Evolutionary conservation across 2,329 filamentous ascomycete genomes (phyloP), one percentile per base, ranked within the genome.

Genomic region (Beauveria caledonica): DNA sequence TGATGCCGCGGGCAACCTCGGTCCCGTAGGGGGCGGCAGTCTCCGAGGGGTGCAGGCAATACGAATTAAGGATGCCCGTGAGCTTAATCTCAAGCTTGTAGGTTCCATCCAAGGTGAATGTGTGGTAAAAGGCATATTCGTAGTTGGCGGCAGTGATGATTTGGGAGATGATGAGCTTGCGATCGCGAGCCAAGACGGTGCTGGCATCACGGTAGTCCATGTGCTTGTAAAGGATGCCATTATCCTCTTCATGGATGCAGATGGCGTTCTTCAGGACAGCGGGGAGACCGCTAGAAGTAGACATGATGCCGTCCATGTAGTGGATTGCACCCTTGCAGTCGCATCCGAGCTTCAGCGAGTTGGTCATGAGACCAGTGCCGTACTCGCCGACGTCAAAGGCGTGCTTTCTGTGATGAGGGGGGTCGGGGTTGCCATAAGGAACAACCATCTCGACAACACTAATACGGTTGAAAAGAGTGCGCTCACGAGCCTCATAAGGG

Each of bases 321-420:
- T 90, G 86, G 66, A 91, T 90, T 0, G 84, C 84, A 9, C 86
- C 86, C 70, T 89, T 88, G 78, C 86, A 89, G 69, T 87, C 84
- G 65, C 85, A 87, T 19, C 85, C 85, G 2, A 88, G 76, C 25
- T 77, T 76, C 7, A 89, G 77, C 57, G 87, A 87, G 71, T 89
- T 89, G 39, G 85, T 83, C 64, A 81, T 85, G 63, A 83, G 78
- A 2, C 86, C 86, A 7, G 81, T 81, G 10, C 86, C 86, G 27
- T 82, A 84, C 63, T 88, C 85, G 3, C 86, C 86, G 46, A 89
- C 80, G 64, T 89, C 86, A 64, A 89, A 89, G 1, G 86, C 86
- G 21, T 84, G 82, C 69, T 89, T 89, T 40, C 83, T 78, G 42
- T 85, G 84, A 69, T 83, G 87, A 0, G 86, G 86, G 3, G 77